phyloP scores from a whole-genome alignment of 2,329 filamentous ascomycete genomes.

The Trichoderma sp. region DNA sequence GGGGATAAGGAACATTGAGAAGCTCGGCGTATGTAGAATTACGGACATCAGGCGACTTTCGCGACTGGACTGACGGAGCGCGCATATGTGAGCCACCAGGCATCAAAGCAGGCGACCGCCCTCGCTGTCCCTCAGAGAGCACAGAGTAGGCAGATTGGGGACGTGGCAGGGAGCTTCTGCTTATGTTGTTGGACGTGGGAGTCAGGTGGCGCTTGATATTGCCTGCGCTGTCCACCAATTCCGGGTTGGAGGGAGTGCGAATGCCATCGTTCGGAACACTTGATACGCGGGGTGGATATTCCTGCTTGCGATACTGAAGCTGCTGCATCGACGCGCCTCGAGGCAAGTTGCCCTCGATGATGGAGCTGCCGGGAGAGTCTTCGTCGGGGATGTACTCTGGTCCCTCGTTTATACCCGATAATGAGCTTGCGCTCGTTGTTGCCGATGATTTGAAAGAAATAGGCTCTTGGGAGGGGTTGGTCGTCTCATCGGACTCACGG shows the following conservation, averaged over 20 bases:
- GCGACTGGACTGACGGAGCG: slow-evolving; percentile 49
- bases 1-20: slow-evolving; percentile 72
- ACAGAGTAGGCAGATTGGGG: slow-evolving; percentile 76
- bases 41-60: slow-evolving; percentile 56
- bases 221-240: slow-evolving; percentile 49
- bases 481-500: slow-evolving; percentile 52
- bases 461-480: slow-evolving; percentile 48
- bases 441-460: slow-evolving; percentile 52
- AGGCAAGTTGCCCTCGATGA: slow-evolving; percentile 45
- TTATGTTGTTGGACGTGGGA: slow-evolving; percentile 53
- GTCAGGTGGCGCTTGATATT: slow-evolving; percentile 62
- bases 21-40: slow-evolving; percentile 58
- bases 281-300: slow-evolving; percentile 41
- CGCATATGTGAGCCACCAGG: slow-evolving; percentile 45
- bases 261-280: slow-evolving; percentile 44
- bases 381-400: slow-evolving; percentile 44
- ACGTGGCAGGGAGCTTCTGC: slow-evolving; percentile 60
- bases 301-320: slow-evolving; percentile 61
- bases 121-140: slow-evolving; percentile 66
- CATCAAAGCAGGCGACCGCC: slow-evolving; percentile 56
- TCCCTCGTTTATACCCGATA: slow-evolving; percentile 51
- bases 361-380: slow-evolving; percentile 51
- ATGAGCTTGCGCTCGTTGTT: slow-evolving; percentile 55
- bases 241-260: slow-evolving; percentile 50
- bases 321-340: slow-evolving; percentile 50